Conservation (phyloP, 2,329 filamentous ascomycete species). For the Mycosphaerella sp. region DNA sequence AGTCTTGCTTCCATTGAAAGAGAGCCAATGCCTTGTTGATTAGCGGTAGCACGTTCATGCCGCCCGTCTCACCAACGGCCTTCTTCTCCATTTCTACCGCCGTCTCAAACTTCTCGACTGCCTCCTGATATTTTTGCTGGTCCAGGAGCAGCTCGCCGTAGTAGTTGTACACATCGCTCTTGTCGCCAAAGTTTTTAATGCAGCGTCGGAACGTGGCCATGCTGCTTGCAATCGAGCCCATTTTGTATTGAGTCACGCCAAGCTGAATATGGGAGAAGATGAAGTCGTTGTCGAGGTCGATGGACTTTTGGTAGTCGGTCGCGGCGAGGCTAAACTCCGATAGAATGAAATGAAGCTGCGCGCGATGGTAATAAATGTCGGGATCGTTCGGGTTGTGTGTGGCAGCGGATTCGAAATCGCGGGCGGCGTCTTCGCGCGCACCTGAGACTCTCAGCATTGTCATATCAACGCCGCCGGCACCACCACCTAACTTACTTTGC, state of each 20-base stretch:
- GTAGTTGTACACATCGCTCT: slow-evolving; percentile 99
- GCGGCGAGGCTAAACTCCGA: slow-evolving; percentile 87
- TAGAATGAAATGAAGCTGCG: slow-evolving; percentile 96
- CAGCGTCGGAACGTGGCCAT: slow-evolving; percentile 98
- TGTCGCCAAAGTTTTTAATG: slow-evolving; percentile 96
- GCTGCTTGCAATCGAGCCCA: slow-evolving; percentile 93
- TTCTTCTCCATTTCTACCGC: slow-evolving; percentile 99
- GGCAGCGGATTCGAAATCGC: slow-evolving; percentile 81
- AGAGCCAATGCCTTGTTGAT: slow-evolving; percentile 98
- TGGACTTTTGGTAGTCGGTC: slow-evolving; percentile 99
- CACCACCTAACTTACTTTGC: slow-evolving; percentile 55
- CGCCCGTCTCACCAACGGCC: slow-evolving; percentile 60
- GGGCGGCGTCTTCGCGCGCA: slow-evolving; percentile 76
- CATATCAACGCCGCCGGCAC: slow-evolving; percentile 8
- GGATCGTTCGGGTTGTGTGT: slow-evolving; percentile 81
- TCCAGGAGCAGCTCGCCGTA: slow-evolving; percentile 95
- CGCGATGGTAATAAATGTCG: slow-evolving; percentile 98
- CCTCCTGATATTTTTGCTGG: slow-evolving; percentile 91
- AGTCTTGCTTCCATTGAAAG: slow-evolving; percentile 99
- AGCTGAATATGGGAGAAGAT: slow-evolving; percentile 99
- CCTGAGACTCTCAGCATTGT: slow-evolving; percentile 46
- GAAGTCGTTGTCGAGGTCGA: slow-evolving; percentile 90
- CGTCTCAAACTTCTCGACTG: slow-evolving; percentile 95
- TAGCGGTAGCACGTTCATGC: slow-evolving; percentile 94
- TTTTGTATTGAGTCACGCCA: slow-evolving; percentile 99